Percentiles rank a stretch among this genome's conserved stretches.
Conservation (phyloP, 805 yeast genomes). For the Hanseniaspora thailandica region DNA sequence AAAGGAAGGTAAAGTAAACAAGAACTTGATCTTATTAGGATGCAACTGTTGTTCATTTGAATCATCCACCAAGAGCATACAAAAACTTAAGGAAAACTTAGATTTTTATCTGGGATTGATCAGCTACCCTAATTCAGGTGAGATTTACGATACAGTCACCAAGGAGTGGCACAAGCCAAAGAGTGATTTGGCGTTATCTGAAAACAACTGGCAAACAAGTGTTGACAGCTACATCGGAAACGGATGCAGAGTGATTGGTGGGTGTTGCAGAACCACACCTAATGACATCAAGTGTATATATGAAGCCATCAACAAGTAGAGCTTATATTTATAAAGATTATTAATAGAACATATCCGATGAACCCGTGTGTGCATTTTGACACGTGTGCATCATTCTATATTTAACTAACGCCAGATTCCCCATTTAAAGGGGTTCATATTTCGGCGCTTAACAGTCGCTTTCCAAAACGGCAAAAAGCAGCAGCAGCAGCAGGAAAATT, state of each 20-base stretch:
- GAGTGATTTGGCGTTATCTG: constrained; percentile 12
- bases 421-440: too few species aligned
- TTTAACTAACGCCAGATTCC: too few species aligned
- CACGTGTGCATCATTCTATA: background rate
- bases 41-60: constrained; percentile 49
- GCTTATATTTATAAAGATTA: background rate
- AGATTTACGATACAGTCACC: constrained; percentile 40
- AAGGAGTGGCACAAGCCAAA: constrained; percentile 33
- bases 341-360: too few species aligned
- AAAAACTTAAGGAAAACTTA: background rate
- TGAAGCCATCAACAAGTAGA: background rate
- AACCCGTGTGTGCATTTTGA: too few species aligned
- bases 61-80: constrained; percentile 1
- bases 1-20: background rate
- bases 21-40: constrained; percentile 31
- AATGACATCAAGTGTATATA: constrained; percentile 25
- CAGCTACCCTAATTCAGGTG: constrained; percentile 69
- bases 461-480: too few species aligned
- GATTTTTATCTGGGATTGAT: constrained; percentile 11
- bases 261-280: constrained; percentile 66
- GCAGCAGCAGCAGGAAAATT: background rate
- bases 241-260: constrained; percentile 50
- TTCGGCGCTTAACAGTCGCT: too few species aligned
- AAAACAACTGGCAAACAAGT: constrained; percentile 30
- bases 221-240: constrained; percentile 16